Percentiles rank a stretch among this genome's conserved stretches.
phyloP scores from a whole-genome alignment of 2,329 filamentous ascomycete genomes.

The Talaromyces islandicus region DNA sequence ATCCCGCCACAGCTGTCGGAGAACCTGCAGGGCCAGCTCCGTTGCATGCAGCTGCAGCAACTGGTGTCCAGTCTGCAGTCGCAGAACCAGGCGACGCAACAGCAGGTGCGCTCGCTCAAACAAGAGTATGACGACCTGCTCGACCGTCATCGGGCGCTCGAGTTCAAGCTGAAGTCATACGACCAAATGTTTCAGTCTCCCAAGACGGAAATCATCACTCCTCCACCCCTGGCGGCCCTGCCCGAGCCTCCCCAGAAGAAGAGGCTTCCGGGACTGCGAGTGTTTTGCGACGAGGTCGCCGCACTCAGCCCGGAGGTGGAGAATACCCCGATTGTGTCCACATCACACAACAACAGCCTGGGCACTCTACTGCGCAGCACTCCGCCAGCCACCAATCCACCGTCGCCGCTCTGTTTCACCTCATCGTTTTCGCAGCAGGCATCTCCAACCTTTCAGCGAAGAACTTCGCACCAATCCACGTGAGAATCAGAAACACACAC shows the following conservation, averaged over 20 bases:
- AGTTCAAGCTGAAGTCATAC: constrained; percentile 33
- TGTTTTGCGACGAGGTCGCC: constrained; percentile 29
- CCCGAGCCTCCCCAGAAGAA: constrained; percentile 21
- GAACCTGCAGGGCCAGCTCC: constrained; percentile 32
- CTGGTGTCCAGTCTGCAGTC: constrained; percentile 28
- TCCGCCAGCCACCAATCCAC: constrained; percentile 28
- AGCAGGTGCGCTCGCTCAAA: constrained; percentile 28
- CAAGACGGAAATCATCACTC: constrained; percentile 25
- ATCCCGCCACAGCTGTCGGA: constrained; percentile 30
- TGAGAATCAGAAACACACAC: background rate
- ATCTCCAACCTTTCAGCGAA: constrained; percentile 19
- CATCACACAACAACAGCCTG: constrained; percentile 25
- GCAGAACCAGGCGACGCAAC: constrained; percentile 29
- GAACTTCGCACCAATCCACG: constrained; percentile 20
- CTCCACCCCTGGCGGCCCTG: constrained; percentile 19
- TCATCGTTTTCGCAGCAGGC: constrained; percentile 21
- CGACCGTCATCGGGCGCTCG: constrained; percentile 30
- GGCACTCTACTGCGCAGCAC: constrained; percentile 25
- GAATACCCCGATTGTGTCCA: constrained; percentile 16
- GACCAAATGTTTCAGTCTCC: constrained; percentile 33
- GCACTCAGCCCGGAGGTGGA: constrained; percentile 18
- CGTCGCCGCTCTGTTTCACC: constrained; percentile 28
- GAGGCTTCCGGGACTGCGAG: constrained; percentile 29
- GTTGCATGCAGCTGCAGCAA: constrained; percentile 35
- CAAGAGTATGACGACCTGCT: constrained; percentile 29